These are phyloP conservation scores for Verticillium albo-atrum DNA, from an alignment of 2,329 filamentous ascomycete genomes.

Conservation along the genomic window DNA sequence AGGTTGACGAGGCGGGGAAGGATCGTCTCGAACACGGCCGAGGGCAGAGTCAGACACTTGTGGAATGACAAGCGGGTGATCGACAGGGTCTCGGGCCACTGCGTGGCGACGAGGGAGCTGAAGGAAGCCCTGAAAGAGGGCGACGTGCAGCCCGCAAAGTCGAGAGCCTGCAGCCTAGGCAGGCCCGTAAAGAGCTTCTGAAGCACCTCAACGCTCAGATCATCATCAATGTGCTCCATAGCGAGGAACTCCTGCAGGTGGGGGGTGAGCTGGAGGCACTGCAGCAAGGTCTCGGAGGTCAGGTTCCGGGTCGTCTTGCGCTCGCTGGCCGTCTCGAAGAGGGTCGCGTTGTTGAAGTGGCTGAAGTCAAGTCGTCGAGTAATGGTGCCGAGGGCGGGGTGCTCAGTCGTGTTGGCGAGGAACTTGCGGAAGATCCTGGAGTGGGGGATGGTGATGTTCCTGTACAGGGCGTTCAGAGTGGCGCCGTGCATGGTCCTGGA, in stretches of 20 bases:
- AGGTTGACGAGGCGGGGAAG: slow-evolving; percentile 65
- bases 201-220: slow-evolving; percentile 64
- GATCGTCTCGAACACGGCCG: slow-evolving; percentile 62
- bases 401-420: slow-evolving; percentile 60
- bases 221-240: slow-evolving; percentile 77
- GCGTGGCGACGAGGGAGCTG: slow-evolving; percentile 42
- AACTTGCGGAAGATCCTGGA: slow-evolving; percentile 82
- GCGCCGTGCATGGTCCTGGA: slow-evolving; percentile 70
- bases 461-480: slow-evolving; percentile 71
- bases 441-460: slow-evolving; percentile 76
- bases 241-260: slow-evolving; percentile 73
- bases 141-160: slow-evolving; percentile 75
- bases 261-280: slow-evolving; percentile 67
- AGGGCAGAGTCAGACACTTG: slow-evolving; percentile 68
- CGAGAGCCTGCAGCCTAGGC: slow-evolving; percentile 60
- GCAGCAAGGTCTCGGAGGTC: slow-evolving; percentile 66
- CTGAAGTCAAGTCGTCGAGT: slow-evolving; percentile 79
- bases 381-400: slow-evolving; percentile 67
- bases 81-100: slow-evolving; percentile 51
- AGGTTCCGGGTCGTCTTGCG: slow-evolving; percentile 71
- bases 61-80: slow-evolving; percentile 71
- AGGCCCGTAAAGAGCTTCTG: slow-evolving; percentile 66
- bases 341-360: slow-evolving; percentile 75
- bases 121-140: slow-evolving; percentile 63
- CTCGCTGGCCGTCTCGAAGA: slow-evolving; percentile 72